Evolutionary conservation across 1,284 basidiomycete species (phyloP), one percentile per base, ranked within the genome.

Genomic region (Phlebopus sp.): DNA sequence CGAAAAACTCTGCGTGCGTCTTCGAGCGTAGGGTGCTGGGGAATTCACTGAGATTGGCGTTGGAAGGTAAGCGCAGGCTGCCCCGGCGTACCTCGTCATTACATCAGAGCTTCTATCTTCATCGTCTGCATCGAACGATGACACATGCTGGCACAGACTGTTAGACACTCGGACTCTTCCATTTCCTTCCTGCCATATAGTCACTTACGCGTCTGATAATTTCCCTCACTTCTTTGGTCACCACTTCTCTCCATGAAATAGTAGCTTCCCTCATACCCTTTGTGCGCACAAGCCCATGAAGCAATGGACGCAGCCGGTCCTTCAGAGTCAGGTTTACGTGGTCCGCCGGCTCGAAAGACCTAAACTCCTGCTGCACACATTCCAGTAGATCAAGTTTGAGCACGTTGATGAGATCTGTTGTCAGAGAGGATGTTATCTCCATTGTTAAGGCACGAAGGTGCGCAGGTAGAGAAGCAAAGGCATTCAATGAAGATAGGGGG

Each of bases 391-490:
- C 86, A 15, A 78, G 74, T 31, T 79, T 76, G 8, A 97, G 75
- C 1, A 87, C 76, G 18, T 77, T 74, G 4, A 90, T 77, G 1
- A 97, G 73, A 55, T 96, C 92, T 9, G 78, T 72, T 17, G 90
- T 85, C n/a, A 96, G 72, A 1, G 89, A 87, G 0, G 77, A 71
- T 0, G 89, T 81, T 53, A 96, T 90, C 55, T 88, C 82, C 56
- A 80, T 69, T 0, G 82, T 84, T 42, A 93, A 70, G 1, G 72
- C 69, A 18, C 76, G 77, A 3, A 94, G 69, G 51, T 87, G 84
- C 3, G 71, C 66, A 0, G 92, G 91, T 10, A 94, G 75, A 10
- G 82, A 76, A 7, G 78, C 60, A 50, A 92, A 88, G 2, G 91
- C 86, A 4, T 74, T 69, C 5, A 93, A 69, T 0, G 82, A 80